A percentile compares a stretch with the other conserved stretches of the same genome.
These are phyloP conservation scores for Trametopsis cervina DNA, from an alignment of 768 basidiomycete genomes.

Conservation along the genomic window DNA sequence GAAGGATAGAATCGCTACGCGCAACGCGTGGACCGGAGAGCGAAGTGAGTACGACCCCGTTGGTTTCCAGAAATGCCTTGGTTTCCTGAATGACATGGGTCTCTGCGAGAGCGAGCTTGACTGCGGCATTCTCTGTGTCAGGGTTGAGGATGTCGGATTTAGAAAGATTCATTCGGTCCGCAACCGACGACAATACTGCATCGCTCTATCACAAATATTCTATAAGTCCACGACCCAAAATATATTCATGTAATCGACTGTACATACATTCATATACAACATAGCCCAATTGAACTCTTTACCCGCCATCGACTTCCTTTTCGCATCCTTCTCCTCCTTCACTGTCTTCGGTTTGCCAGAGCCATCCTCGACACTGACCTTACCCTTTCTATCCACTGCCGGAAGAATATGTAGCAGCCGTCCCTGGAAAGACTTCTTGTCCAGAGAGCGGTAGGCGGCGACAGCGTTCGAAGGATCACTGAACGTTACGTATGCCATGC, in stretches of 20 bases:
- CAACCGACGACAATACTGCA: conserved; percentile 86
- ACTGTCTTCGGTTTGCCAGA: conserved; percentile 42
- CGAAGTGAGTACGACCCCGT: conserved; percentile 58
- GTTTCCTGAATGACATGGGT: conserved; percentile 96
- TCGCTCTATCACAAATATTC: conserved; percentile 66
- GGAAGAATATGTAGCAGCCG: conserved; percentile 86
- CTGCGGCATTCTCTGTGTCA: conserved; percentile 75
- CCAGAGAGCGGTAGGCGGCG: conserved; percentile 69
- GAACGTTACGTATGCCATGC: conserved; percentile 57
- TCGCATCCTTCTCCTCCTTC: conserved; percentile 50
- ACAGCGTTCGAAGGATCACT: conserved; percentile 41
- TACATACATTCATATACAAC: conserved; percentile 95
- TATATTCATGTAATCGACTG: conserved; percentile 18
- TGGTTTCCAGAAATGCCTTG: conserved; percentile 78
- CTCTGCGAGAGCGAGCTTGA: conserved; percentile 93
- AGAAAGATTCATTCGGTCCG: conserved; percentile 78
- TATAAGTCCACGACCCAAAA: no score
- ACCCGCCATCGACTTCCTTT: conserved; percentile 61
- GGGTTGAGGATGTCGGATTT: conserved; percentile 88
- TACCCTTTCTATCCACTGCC: conserved; percentile 61
- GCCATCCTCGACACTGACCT: conserved; percentile 35
- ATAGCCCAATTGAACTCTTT: conserved; percentile 90
- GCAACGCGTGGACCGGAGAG: conserved; percentile 36
- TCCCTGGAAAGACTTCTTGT: conserved; percentile 85
- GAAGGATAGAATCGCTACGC: conserved; percentile 73